Evolutionary conservation across 495 filamentous ascomycete genomes (phyloP).

Genomic region (Astrothelium subdiscretum): DNA sequence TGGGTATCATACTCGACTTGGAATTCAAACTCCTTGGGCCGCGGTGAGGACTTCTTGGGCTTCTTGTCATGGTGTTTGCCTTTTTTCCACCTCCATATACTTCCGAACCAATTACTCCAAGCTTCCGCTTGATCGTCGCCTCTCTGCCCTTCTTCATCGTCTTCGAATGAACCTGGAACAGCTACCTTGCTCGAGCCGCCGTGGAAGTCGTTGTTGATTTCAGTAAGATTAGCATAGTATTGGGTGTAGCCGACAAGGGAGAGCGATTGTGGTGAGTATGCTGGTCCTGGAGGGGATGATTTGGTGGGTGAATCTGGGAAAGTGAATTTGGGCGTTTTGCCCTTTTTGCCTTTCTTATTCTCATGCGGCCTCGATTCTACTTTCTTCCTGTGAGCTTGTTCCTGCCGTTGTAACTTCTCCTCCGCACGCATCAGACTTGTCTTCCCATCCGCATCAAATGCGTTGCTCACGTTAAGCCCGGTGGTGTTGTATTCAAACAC

Average conservation of each 20-base stretch:
- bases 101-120: constrained; percentile 18
- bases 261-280: constrained; percentile 77
- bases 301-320: constrained; percentile 64
- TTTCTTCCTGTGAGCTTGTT: not conserved
- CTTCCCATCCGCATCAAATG: not conserved
- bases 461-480: constrained; percentile 44
- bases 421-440: not conserved
- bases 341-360: constrained; percentile 37
- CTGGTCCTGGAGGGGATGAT: constrained; percentile 69
- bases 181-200: constrained; percentile 4
- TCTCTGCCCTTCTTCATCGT: not conserved
- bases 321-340: constrained; percentile 45
- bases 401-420: not conserved
- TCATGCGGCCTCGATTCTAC: constrained; percentile 32
- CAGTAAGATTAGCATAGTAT: constrained; percentile 86
- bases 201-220: constrained; percentile 58
- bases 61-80: constrained; percentile 35
- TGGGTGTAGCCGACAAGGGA: constrained; percentile 70
- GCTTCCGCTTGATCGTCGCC: not conserved
- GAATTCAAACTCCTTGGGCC: constrained; percentile 56
- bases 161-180: not conserved
- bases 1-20: constrained; percentile 80
- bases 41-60: constrained; percentile 30
- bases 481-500: constrained; percentile 90
- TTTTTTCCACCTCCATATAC: constrained; percentile 43